phyloP scores from a whole-genome alignment of 176 grass and related monocot genomes.

The Urochloa ruziziensis region DNA sequence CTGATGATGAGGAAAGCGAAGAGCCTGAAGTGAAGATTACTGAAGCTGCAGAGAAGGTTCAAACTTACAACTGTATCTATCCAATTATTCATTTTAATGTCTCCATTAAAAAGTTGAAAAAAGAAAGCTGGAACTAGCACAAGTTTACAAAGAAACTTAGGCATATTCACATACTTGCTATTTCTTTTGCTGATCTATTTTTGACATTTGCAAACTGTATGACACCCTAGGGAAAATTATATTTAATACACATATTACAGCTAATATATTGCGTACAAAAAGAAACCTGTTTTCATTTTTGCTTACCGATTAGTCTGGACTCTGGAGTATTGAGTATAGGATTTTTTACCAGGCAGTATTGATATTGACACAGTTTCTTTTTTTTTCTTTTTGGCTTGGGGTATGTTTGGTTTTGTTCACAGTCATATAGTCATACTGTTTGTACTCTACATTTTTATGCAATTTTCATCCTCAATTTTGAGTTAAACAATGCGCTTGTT shows the following conservation, averaged over 20 bases:
- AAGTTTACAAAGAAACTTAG: not conserved
- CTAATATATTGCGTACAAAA: not conserved
- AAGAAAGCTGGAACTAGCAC: not conserved
- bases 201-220: not conserved
- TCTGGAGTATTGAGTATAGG: not conserved
- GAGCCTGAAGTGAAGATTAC: slow-evolving; percentile 60
- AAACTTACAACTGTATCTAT: not conserved
- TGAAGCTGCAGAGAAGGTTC: slow-evolving; percentile 94
- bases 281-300: not conserved
- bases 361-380: not conserved
- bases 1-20: slow-evolving; percentile 55
- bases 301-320: not conserved
- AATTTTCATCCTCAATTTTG: not conserved
- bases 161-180: not conserved
- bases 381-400: not conserved
- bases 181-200: not conserved
- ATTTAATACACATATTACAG: slow-evolving; percentile 13
- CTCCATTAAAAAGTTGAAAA: not conserved
- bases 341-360: not conserved
- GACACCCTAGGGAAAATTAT: not conserved
- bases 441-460: not conserved
- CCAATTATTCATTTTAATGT: not conserved
- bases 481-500: not conserved
- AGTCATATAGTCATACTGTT: not conserved
- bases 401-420: not conserved